Conservation (phyloP, 2,329 filamentous ascomycete species). For the Ophiocordyceps camponoti-floridani region DNA sequence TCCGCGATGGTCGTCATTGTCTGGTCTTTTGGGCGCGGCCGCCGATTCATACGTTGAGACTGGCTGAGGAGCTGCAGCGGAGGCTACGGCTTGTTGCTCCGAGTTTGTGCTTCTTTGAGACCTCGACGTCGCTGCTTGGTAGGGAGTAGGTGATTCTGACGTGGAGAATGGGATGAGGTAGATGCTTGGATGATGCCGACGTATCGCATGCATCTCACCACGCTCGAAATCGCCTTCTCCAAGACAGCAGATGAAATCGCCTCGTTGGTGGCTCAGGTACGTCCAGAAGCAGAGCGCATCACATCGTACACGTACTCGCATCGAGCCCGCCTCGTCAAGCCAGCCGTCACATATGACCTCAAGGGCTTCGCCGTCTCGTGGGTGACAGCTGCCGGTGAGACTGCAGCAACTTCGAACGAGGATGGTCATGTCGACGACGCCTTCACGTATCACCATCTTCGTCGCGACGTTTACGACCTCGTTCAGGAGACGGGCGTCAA, state of each 20-base stretch:
- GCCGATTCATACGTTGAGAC: slow-evolving; percentile 46
- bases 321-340: slow-evolving; percentile 61
- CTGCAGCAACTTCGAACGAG: slow-evolving; percentile 14
- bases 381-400: slow-evolving; percentile 56
- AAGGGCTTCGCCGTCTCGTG: slow-evolving; percentile 78
- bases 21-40: slow-evolving; percentile 81
- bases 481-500: slow-evolving; percentile 44
- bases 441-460: slow-evolving; percentile 84
- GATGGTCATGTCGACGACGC: slow-evolving; percentile 31
- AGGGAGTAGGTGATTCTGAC: neutral
- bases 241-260: slow-evolving; percentile 52
- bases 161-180: no score
- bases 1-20: slow-evolving; percentile 60
- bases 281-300: slow-evolving; percentile 37
- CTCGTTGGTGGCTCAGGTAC: slow-evolving; percentile 38
- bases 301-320: slow-evolving; percentile 48
- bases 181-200: slow-evolving; percentile 76
- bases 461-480: slow-evolving; percentile 55
- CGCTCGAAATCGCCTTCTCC: slow-evolving; percentile 70
- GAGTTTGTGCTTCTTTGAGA: slow-evolving; percentile 15
- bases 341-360: slow-evolving; percentile 67
- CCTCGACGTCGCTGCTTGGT: no score
- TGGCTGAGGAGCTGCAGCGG: slow-evolving; percentile 53
- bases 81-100: slow-evolving; percentile 47
- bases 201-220: slow-evolving; percentile 66